Conservation (phyloP, 495 filamentous ascomycete species). For the Chaetomium cochliodes region DNA sequence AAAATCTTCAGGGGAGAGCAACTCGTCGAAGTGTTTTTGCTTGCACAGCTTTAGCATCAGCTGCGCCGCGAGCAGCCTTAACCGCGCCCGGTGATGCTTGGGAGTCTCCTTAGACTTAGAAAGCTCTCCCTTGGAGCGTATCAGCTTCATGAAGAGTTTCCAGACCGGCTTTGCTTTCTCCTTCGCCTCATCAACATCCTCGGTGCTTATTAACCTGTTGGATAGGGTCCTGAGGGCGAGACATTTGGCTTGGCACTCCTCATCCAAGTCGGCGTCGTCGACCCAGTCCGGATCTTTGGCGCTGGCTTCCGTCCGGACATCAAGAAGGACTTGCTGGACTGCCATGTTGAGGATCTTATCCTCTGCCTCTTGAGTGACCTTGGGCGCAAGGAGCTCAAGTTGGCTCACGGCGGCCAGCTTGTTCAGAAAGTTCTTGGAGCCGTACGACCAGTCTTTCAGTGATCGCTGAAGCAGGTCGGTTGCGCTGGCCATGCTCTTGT, state of each 20-base stretch:
- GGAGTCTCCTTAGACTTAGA: slow-evolving; percentile 73
- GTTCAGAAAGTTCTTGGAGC: slow-evolving; percentile 72
- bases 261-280: slow-evolving; percentile 64
- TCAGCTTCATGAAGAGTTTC: slow-evolving; percentile 70
- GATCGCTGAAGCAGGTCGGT: slow-evolving; percentile 76
- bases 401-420: slow-evolving; percentile 82
- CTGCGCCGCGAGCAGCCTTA: slow-evolving; percentile 80
- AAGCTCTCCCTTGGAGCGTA: slow-evolving; percentile 73
- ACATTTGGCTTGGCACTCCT: slow-evolving; percentile 78
- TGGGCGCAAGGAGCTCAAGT: slow-evolving; percentile 71
- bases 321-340: slow-evolving; percentile 69
- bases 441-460: slow-evolving; percentile 74
- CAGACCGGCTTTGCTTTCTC: slow-evolving; percentile 68
- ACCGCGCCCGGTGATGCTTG: slow-evolving; percentile 65
- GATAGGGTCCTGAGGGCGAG: slow-evolving; percentile 88
- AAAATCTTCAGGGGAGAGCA: slow-evolving; percentile 70
- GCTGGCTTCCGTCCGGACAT: slow-evolving; percentile 58
- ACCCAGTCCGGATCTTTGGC: slow-evolving; percentile 63
- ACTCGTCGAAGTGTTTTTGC: slow-evolving; percentile 68
- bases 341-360: slow-evolving; percentile 78
- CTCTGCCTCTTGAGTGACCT: slow-evolving; percentile 67
- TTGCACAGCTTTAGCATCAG: slow-evolving; percentile 81
- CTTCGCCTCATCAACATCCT: slow-evolving; percentile 59
- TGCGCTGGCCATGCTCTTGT: slow-evolving; percentile 76
- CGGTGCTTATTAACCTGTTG: slow-evolving; percentile 72